Base-by-base conservation (phyloP, 2,329 filamentous ascomycete species). In the Fusarium dimerum region DNA sequence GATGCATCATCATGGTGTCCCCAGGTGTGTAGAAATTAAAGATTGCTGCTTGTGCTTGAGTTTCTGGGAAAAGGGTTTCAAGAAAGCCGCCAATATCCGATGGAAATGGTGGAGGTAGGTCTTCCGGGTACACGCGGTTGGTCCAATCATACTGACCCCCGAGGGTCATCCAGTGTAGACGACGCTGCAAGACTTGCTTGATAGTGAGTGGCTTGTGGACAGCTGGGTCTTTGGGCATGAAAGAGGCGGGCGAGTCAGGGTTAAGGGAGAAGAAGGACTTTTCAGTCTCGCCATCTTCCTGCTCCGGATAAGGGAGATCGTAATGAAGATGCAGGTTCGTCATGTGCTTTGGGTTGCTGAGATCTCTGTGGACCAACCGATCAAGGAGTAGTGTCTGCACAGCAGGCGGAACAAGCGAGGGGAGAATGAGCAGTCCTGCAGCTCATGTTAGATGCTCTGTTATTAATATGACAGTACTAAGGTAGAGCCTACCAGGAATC, bases 121-220 rank as follows among this genome's bases (percentile, higher is more conserved):
- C 78, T 10, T 77, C 69, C 0, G 92, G 92, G 66, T 97, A 97
- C 12, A 83, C 75, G 60, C 96, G 92, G 51, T 84, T 83, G 0
- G 92, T 95, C 94, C 93, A 97, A 74, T 97, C 90, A 71, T 97
- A 97, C 70, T 97, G 94, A 0, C 92, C 93, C 45, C 94, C 94
- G 3, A 99, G 82, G 0, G 93, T 97, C 40, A 95, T 83, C 94
- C 94, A 99, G 61, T 93, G 90, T 20, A 97, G 81, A 56, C 90
- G 92, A 57, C 87, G 88, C 51, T 86, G 83, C 41, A 97, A 78
- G 30, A 93, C 83, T 65, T 87, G 86, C 45, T 82, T 77, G 48
- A 89, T 77, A 2, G 83, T 80, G 10, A 97, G 76, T 3, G 90
- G 80, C 55, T 87, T 89, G 72, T 97, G 92, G n/a, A 92, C 73